phyloP scores from a whole-genome alignment of 495 filamentous ascomycete genomes.

The Pyrenula aspistea region DNA sequence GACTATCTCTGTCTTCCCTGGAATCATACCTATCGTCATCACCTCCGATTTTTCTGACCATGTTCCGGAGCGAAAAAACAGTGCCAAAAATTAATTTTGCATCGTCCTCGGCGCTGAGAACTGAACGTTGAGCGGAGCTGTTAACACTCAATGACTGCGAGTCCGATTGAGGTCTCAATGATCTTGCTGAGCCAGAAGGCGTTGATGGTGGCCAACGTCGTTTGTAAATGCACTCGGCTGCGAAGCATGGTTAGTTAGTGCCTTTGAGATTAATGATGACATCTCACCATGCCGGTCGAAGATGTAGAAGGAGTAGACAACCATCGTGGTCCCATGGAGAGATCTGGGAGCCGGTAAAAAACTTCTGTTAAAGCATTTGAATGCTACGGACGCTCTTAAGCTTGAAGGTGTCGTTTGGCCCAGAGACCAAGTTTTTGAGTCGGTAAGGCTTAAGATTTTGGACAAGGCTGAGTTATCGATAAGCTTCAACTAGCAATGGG shows the following conservation, averaged over 20 bases:
- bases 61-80: conserved; percentile 89
- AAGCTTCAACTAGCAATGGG: no score
- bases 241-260: conserved; percentile 6
- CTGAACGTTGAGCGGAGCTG: conserved; percentile 22
- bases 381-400: no score
- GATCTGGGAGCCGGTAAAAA: no score
- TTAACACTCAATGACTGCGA: conserved; percentile 21
- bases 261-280: not conserved
- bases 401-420: no score
- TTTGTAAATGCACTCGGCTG: conserved; percentile 96
- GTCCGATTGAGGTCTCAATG: conserved; percentile 20
- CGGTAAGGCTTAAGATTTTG: no score
- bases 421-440: no score
- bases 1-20: not conserved
- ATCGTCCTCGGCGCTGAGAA: conserved; percentile 65
- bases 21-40: conserved; percentile 66
- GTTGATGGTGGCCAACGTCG: conserved; percentile 57
- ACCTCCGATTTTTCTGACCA: conserved; percentile 89
- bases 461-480: not conserved
- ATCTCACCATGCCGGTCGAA: conserved; percentile 90
- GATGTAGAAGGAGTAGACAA: conserved; percentile 95
- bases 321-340: conserved; percentile 41
- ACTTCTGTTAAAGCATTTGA: no score
- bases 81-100: conserved; percentile 96
- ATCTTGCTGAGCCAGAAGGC: conserved; percentile 26